phyloP scores from a whole-genome alignment of 768 basidiomycete species.

The Cystofilobasidium capitatum region DNA sequence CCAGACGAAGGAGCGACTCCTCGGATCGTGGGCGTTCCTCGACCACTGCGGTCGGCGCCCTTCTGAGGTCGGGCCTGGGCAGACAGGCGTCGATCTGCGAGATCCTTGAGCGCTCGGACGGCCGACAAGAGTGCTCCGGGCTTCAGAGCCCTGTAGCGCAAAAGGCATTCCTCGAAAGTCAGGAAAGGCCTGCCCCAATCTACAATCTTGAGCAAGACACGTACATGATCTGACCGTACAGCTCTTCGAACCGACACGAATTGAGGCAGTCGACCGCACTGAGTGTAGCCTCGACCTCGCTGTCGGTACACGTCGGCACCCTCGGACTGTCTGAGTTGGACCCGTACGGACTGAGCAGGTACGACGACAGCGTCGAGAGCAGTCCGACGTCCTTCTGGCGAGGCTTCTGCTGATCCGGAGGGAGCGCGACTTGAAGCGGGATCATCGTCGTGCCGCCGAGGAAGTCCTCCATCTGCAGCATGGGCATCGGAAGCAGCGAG shows the following conservation, averaged over 20 bases:
- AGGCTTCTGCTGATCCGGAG: slow-evolving; percentile 50
- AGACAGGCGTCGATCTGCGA: slow-evolving; percentile 71
- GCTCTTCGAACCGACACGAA: slow-evolving; percentile 83
- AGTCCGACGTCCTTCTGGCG: slow-evolving; percentile 66
- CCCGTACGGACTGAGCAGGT: slow-evolving; percentile 89
- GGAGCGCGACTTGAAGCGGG: slow-evolving; percentile 67
- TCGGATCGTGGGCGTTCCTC: slow-evolving; percentile 29
- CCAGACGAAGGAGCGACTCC: slow-evolving; percentile 30
- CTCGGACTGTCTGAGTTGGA: slow-evolving; percentile 58
- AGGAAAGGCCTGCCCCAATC: neutral
- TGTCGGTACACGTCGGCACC: slow-evolving; percentile 48
- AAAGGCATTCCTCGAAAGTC: neutral
- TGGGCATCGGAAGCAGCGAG: slow-evolving; percentile 74
- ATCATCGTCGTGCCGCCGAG: slow-evolving; percentile 88
- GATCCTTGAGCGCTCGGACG: slow-evolving; percentile 71
- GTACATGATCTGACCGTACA: slow-evolving; percentile 87
- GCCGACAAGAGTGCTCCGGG: slow-evolving; percentile 71
- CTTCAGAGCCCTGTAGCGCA: slow-evolving; percentile 56
- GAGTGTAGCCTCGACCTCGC: slow-evolving; percentile 83
- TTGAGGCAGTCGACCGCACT: slow-evolving; percentile 91
- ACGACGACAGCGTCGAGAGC: slow-evolving; percentile 84
- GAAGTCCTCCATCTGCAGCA: slow-evolving; percentile 98
- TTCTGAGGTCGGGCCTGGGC: neutral
- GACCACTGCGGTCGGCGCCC: neutral
- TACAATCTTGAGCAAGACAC: slow-evolving; percentile 34